phyloP scores from a whole-genome alignment of 345 rosid genomes.

The Theobroma cacao region DNA sequence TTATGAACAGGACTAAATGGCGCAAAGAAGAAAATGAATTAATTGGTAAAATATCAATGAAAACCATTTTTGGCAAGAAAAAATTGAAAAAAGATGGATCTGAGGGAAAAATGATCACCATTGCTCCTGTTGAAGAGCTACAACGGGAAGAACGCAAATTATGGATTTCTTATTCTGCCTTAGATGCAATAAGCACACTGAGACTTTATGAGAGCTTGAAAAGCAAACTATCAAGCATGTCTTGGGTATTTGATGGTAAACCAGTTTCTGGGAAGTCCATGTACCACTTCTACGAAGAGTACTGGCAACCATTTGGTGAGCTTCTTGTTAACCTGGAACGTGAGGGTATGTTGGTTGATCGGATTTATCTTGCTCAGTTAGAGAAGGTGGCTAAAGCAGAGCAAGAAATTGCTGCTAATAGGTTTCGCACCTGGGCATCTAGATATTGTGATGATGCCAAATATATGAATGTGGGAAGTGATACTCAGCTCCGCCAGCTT shows the following conservation, averaged over 20 bases:
- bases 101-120: constrained; percentile 61
- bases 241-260: constrained; percentile 65
- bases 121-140: constrained; percentile 86
- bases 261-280: constrained; percentile 41
- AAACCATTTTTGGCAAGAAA: constrained; percentile 74
- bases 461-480: constrained; percentile 93
- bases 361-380: constrained; percentile 66
- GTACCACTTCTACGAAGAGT: constrained; percentile 76
- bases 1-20: constrained; percentile 44
- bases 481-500: constrained; percentile 82
- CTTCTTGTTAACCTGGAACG: constrained; percentile 86
- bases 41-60: constrained; percentile 88
- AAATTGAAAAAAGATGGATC: constrained; percentile 89
- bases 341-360: constrained; percentile 91
- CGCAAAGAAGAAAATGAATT: constrained; percentile 43
- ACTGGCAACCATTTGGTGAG: constrained; percentile 84
- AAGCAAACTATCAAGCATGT: constrained; percentile 38
- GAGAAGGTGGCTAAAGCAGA: constrained; percentile 90
- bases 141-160: constrained; percentile 68
- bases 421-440: constrained; percentile 87
- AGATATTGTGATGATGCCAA: constrained; percentile 80
- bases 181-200: constrained; percentile 88
- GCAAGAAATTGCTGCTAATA: constrained; percentile 60
- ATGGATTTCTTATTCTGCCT: constrained; percentile 91
- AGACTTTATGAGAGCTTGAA: constrained; percentile 78